Percentiles rank a stretch among this genome's conserved stretches.
These are phyloP conservation scores for Leishmania gerbilli DNA, from an alignment of 208 protist species.

Conservation along the genomic window DNA sequence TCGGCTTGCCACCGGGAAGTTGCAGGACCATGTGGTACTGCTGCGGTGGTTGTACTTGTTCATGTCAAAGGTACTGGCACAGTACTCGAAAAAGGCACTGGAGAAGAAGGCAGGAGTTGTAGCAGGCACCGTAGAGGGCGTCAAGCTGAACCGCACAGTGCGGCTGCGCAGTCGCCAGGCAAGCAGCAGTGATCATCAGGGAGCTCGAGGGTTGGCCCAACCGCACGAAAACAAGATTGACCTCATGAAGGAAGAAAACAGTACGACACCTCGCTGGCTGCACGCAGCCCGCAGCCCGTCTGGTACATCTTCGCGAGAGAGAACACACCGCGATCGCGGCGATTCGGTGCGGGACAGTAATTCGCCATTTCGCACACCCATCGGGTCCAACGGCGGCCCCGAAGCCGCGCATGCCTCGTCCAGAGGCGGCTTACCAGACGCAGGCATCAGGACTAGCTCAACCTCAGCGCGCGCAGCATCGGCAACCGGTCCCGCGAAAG, in stretches of 20 bases:
- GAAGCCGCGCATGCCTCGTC: not conserved
- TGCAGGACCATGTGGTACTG: slow-evolving; percentile 82
- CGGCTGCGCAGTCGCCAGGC: slow-evolving; percentile 20
- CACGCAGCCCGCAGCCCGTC: not conserved
- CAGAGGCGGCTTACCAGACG: not conserved
- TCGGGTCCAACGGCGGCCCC: not conserved
- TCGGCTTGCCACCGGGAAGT: slow-evolving; percentile 70
- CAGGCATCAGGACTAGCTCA: not conserved
- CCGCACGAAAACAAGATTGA: not conserved
- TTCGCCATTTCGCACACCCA: not conserved
- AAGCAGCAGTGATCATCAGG: not conserved
- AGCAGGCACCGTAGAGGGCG: slow-evolving; percentile 39
- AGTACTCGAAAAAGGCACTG: slow-evolving; percentile 67
- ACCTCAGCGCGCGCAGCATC: not conserved
- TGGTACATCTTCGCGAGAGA: not conserved
- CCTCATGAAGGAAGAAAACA: not conserved
- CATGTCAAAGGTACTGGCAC: slow-evolving; percentile 68
- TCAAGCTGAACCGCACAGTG: slow-evolving; percentile 57
- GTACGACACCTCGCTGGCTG: not conserved
- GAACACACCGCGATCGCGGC: not conserved
- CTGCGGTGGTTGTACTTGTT: slow-evolving; percentile 82
- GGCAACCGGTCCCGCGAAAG: not conserved
- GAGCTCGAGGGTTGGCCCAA: not conserved
- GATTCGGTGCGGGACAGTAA: not conserved
- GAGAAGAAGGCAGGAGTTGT: slow-evolving; percentile 28